Evolutionary conservation across 2,329 filamentous ascomycete genomes (phyloP).

Genomic region (Colletotrichum australisinense): DNA sequence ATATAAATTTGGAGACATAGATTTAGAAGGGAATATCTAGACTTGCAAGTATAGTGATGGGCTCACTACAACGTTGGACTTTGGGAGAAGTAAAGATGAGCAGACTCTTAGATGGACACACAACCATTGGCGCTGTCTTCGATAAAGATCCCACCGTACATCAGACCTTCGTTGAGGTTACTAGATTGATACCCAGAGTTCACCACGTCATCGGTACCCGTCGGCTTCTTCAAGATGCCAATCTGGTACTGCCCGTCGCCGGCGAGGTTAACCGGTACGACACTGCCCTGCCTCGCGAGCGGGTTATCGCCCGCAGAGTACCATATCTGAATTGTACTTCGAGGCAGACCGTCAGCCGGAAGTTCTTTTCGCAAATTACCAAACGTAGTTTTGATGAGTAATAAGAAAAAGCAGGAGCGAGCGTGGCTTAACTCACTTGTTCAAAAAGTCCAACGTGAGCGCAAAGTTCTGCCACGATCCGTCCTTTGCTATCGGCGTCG

Average conservation of each 20-base stretch:
- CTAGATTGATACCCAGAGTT: conserved; percentile 60
- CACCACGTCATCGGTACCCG: conserved; percentile 61
- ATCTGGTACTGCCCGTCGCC: conserved; percentile 55
- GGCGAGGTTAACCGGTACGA: conserved; percentile 17
- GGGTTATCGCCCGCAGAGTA: conserved; percentile 28
- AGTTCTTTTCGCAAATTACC: too few relatives aligned
- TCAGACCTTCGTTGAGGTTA: conserved; percentile 59
- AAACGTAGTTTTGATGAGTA: too few relatives aligned
- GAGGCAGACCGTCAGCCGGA: neutral
- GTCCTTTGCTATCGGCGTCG: conserved; percentile 28
- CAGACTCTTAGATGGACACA: conserved; percentile 48
- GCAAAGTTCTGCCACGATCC: conserved; percentile 38
- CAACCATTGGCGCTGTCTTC: conserved; percentile 57
- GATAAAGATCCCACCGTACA: conserved; percentile 63
- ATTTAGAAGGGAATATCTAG: neutral
- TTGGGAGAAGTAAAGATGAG: neutral
- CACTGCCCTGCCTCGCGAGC: conserved; percentile 13
- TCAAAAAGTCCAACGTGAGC: conserved; percentile 35
- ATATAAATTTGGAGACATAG: neutral
- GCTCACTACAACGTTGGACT: neutral
- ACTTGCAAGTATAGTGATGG: neutral
- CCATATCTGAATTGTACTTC: conserved; percentile 37
- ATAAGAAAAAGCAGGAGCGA: neutral
- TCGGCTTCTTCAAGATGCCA: conserved; percentile 68
- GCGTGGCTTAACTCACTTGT: conserved; percentile 30